Evolutionary conservation across 2,329 filamentous ascomycete species (phyloP), one percentile per base, ranked within the genome.

Genomic region (Trichoderma sp.): DNA sequence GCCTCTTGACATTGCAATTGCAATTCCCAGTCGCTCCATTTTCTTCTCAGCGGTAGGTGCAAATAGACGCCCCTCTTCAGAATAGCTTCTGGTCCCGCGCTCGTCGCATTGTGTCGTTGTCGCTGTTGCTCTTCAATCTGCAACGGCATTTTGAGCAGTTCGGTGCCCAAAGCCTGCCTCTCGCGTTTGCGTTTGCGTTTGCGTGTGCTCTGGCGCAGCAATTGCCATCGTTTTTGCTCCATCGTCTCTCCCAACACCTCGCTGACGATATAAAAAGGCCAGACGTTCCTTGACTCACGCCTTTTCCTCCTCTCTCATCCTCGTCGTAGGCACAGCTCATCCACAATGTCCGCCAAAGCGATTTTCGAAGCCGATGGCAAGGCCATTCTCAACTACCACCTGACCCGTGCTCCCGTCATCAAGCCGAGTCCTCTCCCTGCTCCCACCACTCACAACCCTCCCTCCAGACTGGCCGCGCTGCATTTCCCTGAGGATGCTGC

Each of bases 351-450:
- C 80, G 85, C 97, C 87, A 99, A 99, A 89, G 94, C 96, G 81
- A 98, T 99, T 85, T 88, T 94, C 90, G 97, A 99, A 91, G 96
- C 96, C 90, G 97, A 99, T 89, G 97, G 97, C 92, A 99, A 99
- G 94, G 97, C 97, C 91, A 98, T 99, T 90, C 91, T 99, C 91
- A 98, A 98, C 94, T 99, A 98, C 91, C 97, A 98, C 91, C 95
- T 99, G 88, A 98, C 97, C 82, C 94, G 97, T 85, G 95, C 97
- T 81, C 93, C 95, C 80, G 93, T 97, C 86, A 98, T 99, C 92
- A 98, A 98, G 93, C 94, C 96, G 80, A 96, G 95, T 83, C 95
- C 97, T 87, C 95, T 98, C 75, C 94, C 95, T 81, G 85, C 90
- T 80, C 90, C 94, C 79, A 87, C 93, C 79, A 97, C 91, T 86